Conservation (phyloP, 169 alveolate genomes). For the Plasmodium cynomolgi region DNA sequence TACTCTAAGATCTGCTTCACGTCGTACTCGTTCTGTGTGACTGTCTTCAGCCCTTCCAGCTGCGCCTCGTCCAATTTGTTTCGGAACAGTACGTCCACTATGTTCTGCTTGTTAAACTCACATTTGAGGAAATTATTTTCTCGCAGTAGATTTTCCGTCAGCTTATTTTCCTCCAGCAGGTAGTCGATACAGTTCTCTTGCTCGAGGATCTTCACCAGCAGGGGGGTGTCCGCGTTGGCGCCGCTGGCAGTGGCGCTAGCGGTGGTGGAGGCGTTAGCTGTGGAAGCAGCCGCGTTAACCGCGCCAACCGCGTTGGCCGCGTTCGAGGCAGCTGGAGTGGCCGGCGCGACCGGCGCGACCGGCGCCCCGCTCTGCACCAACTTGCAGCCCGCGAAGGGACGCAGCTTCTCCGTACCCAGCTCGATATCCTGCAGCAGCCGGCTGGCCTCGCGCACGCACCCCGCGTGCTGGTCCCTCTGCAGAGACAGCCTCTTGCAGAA, state of each 20-base stretch:
- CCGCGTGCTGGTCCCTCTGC: constrained; percentile 7
- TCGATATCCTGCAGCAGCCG: constrained; percentile 22
- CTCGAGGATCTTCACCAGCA: constrained; percentile 14
- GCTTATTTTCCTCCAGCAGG: constrained; percentile 34
- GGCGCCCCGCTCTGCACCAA: background rate
- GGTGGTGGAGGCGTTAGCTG: background rate
- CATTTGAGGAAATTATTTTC: constrained; percentile 54
- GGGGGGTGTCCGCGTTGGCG: background rate
- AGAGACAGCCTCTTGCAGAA: background rate
- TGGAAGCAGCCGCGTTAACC: too few species aligned
- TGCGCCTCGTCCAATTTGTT: constrained; percentile 4
- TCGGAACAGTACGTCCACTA: constrained; percentile 27
- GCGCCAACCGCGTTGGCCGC: background rate
- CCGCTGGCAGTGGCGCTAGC: background rate
- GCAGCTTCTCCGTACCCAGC: constrained; percentile 5
- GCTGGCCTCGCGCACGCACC: constrained; percentile 25
- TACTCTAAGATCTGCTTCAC: constrained; percentile 19
- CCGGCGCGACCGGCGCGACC: background rate
- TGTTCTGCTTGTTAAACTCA: constrained; percentile 33
- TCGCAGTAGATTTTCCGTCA: constrained; percentile 58
- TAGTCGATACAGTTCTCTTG: constrained; percentile 54
- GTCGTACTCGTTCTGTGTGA: constrained; percentile 38
- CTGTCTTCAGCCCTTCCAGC: constrained; percentile 15
- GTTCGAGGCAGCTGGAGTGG: background rate
- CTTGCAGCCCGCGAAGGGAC: background rate